Evolutionary conservation across 1,139 yeast species (phyloP).

Genomic region (Scheffersomyces lignicola): DNA sequence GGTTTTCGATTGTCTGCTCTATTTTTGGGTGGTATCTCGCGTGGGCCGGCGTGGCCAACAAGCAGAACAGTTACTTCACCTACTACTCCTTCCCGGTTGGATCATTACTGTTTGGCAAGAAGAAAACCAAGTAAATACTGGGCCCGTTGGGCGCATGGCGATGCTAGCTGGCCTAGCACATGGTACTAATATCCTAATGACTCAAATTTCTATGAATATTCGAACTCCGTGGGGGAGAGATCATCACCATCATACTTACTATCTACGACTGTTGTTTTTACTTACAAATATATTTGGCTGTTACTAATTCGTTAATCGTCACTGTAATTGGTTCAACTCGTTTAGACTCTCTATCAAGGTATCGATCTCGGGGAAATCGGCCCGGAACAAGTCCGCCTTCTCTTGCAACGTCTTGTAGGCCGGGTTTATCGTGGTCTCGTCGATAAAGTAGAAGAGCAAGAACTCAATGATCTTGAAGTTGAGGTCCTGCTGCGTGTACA

Average conservation of each 20-base stretch:
- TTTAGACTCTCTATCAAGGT: conserved; percentile 38
- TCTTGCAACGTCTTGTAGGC: conserved; percentile 41
- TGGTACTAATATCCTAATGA: too few relatives aligned
- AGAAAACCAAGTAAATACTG: too few relatives aligned
- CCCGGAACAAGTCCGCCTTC: conserved; percentile 55
- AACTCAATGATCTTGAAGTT: conserved; percentile 70
- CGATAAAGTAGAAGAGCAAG: conserved; percentile 66
- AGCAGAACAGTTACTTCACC: conserved; percentile 26
- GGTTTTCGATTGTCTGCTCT: conserved; percentile 59
- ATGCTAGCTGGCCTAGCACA: too few relatives aligned
- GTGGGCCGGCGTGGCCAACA: conserved; percentile 29
- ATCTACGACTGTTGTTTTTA: background rate
- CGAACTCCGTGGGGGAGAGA: too few relatives aligned
- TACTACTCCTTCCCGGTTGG: background rate
- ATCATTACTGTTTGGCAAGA: too few relatives aligned
- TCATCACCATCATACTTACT: conserved; percentile 3
- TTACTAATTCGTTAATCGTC: background rate
- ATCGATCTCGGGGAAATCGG: conserved; percentile 44
- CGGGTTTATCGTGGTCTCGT: conserved; percentile 47
- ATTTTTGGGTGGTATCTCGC: conserved; percentile 60
- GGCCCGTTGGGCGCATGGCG: too few relatives aligned
- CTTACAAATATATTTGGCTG: background rate
- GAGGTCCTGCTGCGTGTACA: conserved; percentile 36
- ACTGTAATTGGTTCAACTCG: conserved; percentile 27
- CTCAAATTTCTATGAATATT: too few relatives aligned